Conservation (phyloP, 441 rosid species). For the Biscutella auriculata region DNA sequence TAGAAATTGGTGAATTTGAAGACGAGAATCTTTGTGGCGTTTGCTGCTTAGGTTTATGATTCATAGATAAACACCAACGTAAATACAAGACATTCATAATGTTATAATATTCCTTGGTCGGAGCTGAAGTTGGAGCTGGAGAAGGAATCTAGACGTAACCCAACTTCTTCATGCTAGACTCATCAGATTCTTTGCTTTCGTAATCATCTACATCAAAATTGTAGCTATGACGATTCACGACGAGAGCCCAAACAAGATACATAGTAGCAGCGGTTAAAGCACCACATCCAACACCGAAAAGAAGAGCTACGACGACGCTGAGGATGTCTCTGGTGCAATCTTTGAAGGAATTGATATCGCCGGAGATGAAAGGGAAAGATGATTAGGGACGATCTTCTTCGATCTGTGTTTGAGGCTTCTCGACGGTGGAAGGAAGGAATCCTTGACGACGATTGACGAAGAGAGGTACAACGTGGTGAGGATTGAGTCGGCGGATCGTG, state of each 20-base stretch:
- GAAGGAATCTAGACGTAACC: constrained; percentile 58
- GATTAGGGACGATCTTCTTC: constrained; percentile 4
- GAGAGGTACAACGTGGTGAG: background rate
- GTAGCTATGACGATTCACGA: constrained; percentile 30
- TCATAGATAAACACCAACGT: too few species aligned
- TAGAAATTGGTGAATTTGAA: too few species aligned
- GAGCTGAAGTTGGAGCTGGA: constrained; percentile 20
- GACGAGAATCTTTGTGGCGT: too few species aligned
- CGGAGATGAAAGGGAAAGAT: constrained; percentile 18
- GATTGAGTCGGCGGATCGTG: constrained; percentile 40
- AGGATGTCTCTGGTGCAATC: constrained; percentile 79
- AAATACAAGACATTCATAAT: too few species aligned
- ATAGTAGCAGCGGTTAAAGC: constrained; percentile 85
- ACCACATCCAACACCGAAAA: constrained; percentile 90
- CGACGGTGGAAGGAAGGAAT: constrained; percentile 8
- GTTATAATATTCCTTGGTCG: too few species aligned
- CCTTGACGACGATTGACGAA: background rate
- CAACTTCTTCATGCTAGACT: constrained; percentile 40
- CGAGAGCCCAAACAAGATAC: constrained; percentile 84
- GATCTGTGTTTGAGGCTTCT: constrained; percentile 13
- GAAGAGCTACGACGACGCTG: constrained; percentile 70
- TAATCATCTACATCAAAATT: constrained; percentile 23
- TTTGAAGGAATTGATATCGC: constrained; percentile 47
- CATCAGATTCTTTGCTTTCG: constrained; percentile 24
- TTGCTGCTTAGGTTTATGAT: too few species aligned